Percentiles rank a stretch among this genome's conserved stretches.
phyloP scores from a whole-genome alignment of 2,329 filamentous ascomycete species.

The Epichloe glyceriae region DNA sequence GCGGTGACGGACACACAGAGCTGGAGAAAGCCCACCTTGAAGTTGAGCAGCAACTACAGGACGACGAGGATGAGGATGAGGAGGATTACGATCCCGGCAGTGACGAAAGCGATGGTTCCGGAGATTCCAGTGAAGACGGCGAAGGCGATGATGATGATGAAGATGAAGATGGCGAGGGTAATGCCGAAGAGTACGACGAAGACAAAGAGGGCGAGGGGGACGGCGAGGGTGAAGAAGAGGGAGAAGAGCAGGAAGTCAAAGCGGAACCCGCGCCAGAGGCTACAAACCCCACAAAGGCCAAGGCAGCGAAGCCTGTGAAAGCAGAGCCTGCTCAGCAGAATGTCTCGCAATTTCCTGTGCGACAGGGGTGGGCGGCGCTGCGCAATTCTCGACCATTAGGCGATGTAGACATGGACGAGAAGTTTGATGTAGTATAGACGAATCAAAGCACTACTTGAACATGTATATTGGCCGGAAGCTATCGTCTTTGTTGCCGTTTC shows the following conservation, averaged over 20 bases:
- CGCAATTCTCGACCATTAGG: conserved; percentile 12
- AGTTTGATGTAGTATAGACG: conserved; percentile 19
- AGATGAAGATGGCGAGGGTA: conserved; percentile 28
- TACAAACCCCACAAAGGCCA: conserved; percentile 1
- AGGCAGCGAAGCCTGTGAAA: conserved; percentile 6
- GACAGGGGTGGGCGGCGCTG: conserved; percentile 20
- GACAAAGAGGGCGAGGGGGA: conserved; percentile 21
- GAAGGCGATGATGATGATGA: conserved; percentile 39
- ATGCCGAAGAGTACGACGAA: conserved; percentile 25
- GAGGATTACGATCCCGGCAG: conserved; percentile 54
- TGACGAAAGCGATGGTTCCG: conserved; percentile 46
- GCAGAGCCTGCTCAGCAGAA: neutral
- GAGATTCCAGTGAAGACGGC: conserved; percentile 35
- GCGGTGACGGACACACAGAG: conserved; percentile 28
- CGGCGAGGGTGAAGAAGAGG: conserved; percentile 16
- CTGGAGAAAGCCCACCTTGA: conserved; percentile 37
- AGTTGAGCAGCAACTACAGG: conserved; percentile 39
- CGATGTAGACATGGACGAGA: conserved; percentile 20
- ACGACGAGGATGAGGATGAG: conserved; percentile 51
- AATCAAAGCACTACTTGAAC: neutral
- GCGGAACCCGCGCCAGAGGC: conserved; percentile 4
- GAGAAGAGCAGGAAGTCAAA: conserved; percentile 8
- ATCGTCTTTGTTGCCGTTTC: too few species aligned
- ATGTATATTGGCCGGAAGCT: too few species aligned
- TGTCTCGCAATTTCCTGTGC: conserved; percentile 11